Evolutionary conservation across 192 early-diverging fungal species (phyloP), one percentile per base, ranked within the genome.

Genomic region (Coemansia sp.): DNA sequence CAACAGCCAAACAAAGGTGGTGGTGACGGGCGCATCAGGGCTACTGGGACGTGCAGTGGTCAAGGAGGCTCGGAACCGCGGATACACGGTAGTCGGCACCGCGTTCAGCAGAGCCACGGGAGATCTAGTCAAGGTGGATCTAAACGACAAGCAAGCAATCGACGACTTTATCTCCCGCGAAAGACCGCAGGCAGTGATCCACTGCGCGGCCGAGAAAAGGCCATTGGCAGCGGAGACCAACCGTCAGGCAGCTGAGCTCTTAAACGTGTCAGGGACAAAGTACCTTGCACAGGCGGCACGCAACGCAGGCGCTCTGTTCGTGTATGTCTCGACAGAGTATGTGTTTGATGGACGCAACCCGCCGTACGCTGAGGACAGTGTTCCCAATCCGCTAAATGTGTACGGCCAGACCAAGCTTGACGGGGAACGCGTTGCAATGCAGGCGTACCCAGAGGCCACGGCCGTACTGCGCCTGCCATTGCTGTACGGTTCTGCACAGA

Each of bases 321-420:
- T 93, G 26, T 94, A 97, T 69, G 88, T 97, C 26, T 93, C 91
- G 8, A 92, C 95, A 2, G 93, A 97, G 72, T 97, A 97, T 71
- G 95, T 97, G 19, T 97, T 97, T 85, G 93, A 97, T 61, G 95
- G 95, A 42, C 90, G 80, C 7, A 79, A 73, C 5, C 93, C 95
- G 26, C 88, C 93, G 37, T 96, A 96, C 68, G 70, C 90, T 26
- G 87, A 89, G 0, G 77, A 84, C 22, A 89, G 85, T 57, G 65
- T 61, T 66, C 84, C 91, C 7, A 90, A 91, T 67, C 95, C 95
- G 59, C 68, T 97, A 8, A 90, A 95, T 58, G 88, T 89, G 65
- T 97, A 97, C 64, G 94, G 94, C 72, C 79, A 88, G 39, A 88
- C 92, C 5, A 95, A 95, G 77, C 83, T 87, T 41, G 85, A 83